Base-by-base conservation (phyloP, 192 early-diverging fungal genomes). In the Dissophora globulifera region DNA sequence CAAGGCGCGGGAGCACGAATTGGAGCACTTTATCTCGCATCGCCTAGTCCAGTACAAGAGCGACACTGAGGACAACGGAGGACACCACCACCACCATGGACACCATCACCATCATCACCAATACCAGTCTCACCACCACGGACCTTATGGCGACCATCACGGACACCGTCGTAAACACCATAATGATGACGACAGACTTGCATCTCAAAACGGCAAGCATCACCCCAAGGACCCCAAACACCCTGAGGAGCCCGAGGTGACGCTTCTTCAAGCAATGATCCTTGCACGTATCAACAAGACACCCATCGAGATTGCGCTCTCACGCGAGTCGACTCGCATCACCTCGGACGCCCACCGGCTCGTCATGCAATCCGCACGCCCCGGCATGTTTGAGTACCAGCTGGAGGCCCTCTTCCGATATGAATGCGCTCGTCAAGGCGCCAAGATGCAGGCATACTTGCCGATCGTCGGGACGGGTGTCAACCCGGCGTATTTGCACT, bases 221-320 rank as follows among this genome's bases (percentile, higher is more conserved):
- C 35, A 38, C 35, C 13, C 7, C 15, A 56, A 59, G 23, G 32
- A 51, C 15, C 27, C 25, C 9, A 61, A 74, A 7, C 56, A 80
- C 22, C 57, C 35, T 32, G 74, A 82, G 33, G 58, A 52, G 16
- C 53, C 63, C 2, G 70, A 79, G 26, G 70, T 50, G 22, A 74
- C 70, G 19, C 82, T 93, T 16, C 46, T 84, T 16, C 80, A 67
- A 32, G 91, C 92, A 13, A 69, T 97, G 50, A 86, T 86, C 46
- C 92, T 95, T 47, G 85, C 94, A 3, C 88, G 96, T 26, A 80
- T 94, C 51, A 86, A 88, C 82, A 98, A 98, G 81, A 82, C 90
- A 22, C 81, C 83, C 3, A 85, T 81, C 60, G 95, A 97, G 62
- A 81, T 95, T 59, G 89, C 79, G 10, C 60, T 93, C 6, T 89